Evolutionary conservation across 2,329 filamentous ascomycete genomes (phyloP), one percentile per base, ranked within the genome.

Genomic region (Fusarium nisikadoi): DNA sequence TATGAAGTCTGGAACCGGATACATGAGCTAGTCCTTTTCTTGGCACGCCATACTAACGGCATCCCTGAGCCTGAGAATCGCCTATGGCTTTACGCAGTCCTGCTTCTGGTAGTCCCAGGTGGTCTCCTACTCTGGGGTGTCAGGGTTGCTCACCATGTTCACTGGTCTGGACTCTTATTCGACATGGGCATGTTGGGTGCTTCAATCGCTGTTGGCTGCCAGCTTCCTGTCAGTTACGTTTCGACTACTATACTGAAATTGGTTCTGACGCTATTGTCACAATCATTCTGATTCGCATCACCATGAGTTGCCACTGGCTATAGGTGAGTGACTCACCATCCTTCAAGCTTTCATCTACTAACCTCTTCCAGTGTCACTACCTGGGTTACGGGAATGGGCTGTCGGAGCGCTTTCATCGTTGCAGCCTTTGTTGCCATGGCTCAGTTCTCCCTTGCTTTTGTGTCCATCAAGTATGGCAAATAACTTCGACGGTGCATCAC

Each of bases 381-480:
- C 1, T 60, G 57, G 57, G 47, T 60, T 8, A 43, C 36, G 2
- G 20, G 31, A 17, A 60, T 55, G 57, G 47, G 57, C 3, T 60
- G 43, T 35, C 57, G 36, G 20, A 60, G 36, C 4, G 57, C 57
- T 6, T 60, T 60, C 3, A 23, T 55, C 5, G 29, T 55, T 4
- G 47, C 57, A 3, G 57, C 20, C 12, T 60, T 54, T 43, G 57
- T 60, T n/a, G 23, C 47, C 1, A n/a, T 55, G 23, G 19, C 23
- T 2, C 57, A 60, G 19, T 35, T 60, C 2, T 20, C 57, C 25
- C 23, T 60, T 19, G 29, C 57, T 1, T 42, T 60, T 35, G 47
- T 55, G 0, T 60, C 55, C 8, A 55, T 60, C 5, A 43, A 19
- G 31, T 60, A 42, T 20, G 47, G 57, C 6, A 60, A 60, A 8